These are phyloP conservation scores for Taphrina deformans DNA, from an alignment of 1,139 yeast species.

Conservation along the genomic window DNA sequence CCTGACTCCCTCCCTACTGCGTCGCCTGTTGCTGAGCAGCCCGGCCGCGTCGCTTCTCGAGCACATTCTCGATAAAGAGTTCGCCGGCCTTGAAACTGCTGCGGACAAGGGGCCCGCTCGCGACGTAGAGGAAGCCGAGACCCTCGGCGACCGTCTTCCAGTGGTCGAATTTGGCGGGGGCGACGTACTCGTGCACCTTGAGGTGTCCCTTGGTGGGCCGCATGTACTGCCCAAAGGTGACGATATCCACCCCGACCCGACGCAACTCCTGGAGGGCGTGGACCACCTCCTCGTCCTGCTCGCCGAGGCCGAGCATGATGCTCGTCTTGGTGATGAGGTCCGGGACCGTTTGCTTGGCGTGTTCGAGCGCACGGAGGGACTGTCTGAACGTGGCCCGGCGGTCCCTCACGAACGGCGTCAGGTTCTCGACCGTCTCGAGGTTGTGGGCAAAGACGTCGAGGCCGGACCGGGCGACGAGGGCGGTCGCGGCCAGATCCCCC, in stretches of 20 bases:
- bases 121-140: conserved; percentile 92
- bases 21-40: too few species aligned
- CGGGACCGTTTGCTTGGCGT: conserved; percentile 78
- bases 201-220: conserved; percentile 94
- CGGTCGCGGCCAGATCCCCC: conserved; percentile 82
- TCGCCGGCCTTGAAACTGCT: conserved; percentile 98
- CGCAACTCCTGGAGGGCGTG: conserved; percentile 72
- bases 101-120: conserved; percentile 95
- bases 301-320: conserved; percentile 95
- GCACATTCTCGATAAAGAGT: conserved; percentile 90
- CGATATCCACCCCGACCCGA: conserved; percentile 79
- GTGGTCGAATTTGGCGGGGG: conserved; percentile 90
- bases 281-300: conserved; percentile 82
- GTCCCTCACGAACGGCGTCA: conserved; percentile 94
- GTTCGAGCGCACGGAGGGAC: conserved; percentile 69
- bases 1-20: too few species aligned
- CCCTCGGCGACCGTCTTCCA: conserved; percentile 89
- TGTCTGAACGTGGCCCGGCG: conserved; percentile 95
- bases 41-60: conserved; percentile 50
- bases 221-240: conserved; percentile 99
- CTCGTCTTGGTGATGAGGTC: conserved; percentile 87
- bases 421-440: conserved; percentile 89
- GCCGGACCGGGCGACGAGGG: conserved; percentile 77
- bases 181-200: conserved; percentile 94
- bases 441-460: conserved; percentile 97